A percentile compares a stretch with the other conserved stretches of the same genome.
Conservation (phyloP, 208 protist genomes). For the Crithidia acanthocephali region DNA sequence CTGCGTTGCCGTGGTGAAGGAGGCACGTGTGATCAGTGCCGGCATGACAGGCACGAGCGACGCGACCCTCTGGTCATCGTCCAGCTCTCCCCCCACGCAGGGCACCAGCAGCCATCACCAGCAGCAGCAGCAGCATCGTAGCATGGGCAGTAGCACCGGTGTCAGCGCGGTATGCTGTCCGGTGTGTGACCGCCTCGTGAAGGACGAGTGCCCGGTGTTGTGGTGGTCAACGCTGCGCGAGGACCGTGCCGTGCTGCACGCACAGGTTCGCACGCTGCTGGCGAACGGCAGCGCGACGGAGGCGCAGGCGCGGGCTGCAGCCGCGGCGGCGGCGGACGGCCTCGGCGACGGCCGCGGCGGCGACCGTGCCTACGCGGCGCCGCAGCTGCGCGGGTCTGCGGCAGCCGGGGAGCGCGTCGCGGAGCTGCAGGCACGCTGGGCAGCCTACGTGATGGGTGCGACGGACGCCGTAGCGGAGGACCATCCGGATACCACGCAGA, state of each 20-base stretch:
- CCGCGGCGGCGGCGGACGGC: conserved; percentile 17
- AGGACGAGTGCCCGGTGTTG: conserved; percentile 32
- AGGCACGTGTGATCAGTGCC: conserved; percentile 39
- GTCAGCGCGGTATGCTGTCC: conserved; percentile 35
- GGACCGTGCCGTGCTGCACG: conserved; percentile 34
- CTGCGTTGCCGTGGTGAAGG: conserved; percentile 52
- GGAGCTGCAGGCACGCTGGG: conserved; percentile 28
- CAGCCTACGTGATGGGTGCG: conserved; percentile 15
- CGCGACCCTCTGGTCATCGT: neutral
- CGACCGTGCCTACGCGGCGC: conserved; percentile 15
- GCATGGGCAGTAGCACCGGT: neutral
- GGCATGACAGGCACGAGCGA: conserved; percentile 23
- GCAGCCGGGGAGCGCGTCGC: conserved; percentile 11
- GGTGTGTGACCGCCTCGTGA: conserved; percentile 42
- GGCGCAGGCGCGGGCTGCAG: conserved; percentile 5
- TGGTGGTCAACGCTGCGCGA: conserved; percentile 44
- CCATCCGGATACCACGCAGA: no score
- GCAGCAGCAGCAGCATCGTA: neutral
- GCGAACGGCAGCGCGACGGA: conserved; percentile 18
- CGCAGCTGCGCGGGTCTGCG: conserved; percentile 35
- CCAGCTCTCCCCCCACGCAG: no score
- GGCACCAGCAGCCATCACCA: neutral
- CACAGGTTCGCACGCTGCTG: conserved; percentile 28
- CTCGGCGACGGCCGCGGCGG: conserved; percentile 20
- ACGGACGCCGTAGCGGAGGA: neutral